A percentile compares a stretch with the other conserved stretches of the same genome.
Evolutionary conservation across 345 rosid genomes (phyloP).

Genomic region (Boechera divaricarpa): DNA sequence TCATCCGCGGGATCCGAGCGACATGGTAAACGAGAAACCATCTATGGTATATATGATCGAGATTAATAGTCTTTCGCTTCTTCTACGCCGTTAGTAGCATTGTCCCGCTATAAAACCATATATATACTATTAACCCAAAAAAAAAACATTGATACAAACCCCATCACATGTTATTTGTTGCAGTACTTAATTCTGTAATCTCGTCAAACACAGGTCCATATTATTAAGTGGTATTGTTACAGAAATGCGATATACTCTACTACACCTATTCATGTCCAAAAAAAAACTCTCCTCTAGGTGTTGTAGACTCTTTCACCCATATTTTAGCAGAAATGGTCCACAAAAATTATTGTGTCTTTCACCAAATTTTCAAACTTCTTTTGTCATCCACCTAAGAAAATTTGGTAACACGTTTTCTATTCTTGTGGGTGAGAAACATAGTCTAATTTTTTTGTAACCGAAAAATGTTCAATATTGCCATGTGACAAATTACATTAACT

Average conservation of each 20-base stretch:
- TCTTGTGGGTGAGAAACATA: background rate
- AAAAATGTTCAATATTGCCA: slow-evolving; percentile 10
- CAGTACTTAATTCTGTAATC: too few species aligned
- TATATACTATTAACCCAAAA: background rate
- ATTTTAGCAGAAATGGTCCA: background rate
- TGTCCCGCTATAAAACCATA: background rate
- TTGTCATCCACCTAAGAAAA: background rate
- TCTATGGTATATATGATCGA: too few species aligned
- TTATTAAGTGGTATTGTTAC: too few species aligned
- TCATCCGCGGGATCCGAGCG: too few species aligned
- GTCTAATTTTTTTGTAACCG: background rate
- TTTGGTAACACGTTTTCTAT: background rate
- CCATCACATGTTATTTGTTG: background rate
- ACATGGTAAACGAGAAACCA: too few species aligned
- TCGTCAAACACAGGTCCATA: too few species aligned
- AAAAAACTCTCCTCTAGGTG: background rate
- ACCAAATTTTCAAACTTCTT: background rate
- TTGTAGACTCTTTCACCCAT: background rate
- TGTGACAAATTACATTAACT: slow-evolving; percentile 13
- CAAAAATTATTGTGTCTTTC: background rate
- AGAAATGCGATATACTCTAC: too few species aligned
- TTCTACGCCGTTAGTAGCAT: too few species aligned
- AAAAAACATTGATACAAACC: background rate
- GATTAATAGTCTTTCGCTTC: too few species aligned
- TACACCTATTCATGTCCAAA: background rate